Percentiles rank a stretch among this genome's conserved stretches.
phyloP scores from a whole-genome alignment of 805 yeast species.

The Phaffomyces thermotolerans region DNA sequence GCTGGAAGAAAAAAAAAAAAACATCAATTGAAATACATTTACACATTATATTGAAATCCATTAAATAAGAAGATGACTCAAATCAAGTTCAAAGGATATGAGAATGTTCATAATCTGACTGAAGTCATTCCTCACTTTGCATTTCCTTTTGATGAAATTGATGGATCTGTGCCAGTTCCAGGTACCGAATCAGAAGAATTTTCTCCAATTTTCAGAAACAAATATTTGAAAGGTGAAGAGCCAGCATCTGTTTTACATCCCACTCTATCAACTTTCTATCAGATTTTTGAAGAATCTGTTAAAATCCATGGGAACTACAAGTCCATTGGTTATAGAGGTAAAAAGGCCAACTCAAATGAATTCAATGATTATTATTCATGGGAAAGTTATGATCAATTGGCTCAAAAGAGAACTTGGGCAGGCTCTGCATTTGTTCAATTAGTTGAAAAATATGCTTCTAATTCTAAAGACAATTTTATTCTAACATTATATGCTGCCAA shows the following conservation, averaged over 20 bases:
- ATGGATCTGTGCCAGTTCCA: conserved; percentile 18
- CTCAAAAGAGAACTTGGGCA: conserved; percentile 35
- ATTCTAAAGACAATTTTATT: conserved; percentile 36
- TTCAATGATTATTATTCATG: conserved; percentile 37
- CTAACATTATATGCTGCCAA: conserved; percentile 52
- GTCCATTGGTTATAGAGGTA: conserved; percentile 41
- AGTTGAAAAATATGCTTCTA: conserved; percentile 31
- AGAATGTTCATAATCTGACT: conserved; percentile 1
- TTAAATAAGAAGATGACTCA: conserved; percentile 10
- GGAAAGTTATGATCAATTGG: conserved; percentile 36
- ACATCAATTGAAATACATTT: no score
- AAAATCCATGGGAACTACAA: conserved; percentile 29
- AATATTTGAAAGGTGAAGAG: conserved; percentile 22
- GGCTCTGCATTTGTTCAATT: conserved; percentile 50
- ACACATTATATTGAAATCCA: no score
- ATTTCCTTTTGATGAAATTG: conserved; percentile 13
- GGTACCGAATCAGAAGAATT: conserved; percentile 31
- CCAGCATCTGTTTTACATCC: conserved; percentile 36
- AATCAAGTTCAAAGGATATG: conserved; percentile 3
- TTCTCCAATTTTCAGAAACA: conserved; percentile 47
- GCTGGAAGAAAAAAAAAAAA: no score
- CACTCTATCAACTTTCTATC: conserved; percentile 36
- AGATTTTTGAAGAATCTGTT: conserved; percentile 37
- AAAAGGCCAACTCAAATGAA: conserved; percentile 25
- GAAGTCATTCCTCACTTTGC: conserved; percentile 16